Evolutionary conservation across 2,329 filamentous ascomycete genomes (phyloP).

Genomic region (Peltaster fructicola): DNA sequence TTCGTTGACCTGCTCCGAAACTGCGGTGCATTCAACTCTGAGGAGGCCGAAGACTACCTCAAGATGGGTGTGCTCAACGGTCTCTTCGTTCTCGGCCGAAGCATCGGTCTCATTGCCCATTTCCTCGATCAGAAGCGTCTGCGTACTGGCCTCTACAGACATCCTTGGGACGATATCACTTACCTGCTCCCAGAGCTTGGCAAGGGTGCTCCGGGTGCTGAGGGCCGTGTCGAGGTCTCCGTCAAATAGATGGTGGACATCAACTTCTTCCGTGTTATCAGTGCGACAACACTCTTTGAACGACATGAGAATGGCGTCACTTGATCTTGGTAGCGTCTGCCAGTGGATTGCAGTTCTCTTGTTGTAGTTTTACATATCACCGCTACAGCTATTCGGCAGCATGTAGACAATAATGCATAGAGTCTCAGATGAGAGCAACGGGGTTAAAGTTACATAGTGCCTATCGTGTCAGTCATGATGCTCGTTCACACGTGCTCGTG

Average conservation of each 20-base stretch:
- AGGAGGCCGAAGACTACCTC: slow-evolving; percentile 98
- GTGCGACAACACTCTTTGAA: too few relatives aligned
- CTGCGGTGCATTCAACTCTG: slow-evolving; percentile 86
- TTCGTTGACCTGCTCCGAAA: slow-evolving; percentile 96
- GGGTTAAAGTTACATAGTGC: too few relatives aligned
- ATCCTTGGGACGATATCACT: slow-evolving; percentile 95
- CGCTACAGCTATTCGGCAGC: too few relatives aligned
- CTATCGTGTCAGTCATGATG: slow-evolving; percentile 1
- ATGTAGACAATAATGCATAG: too few relatives aligned
- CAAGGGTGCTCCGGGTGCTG: slow-evolving; percentile 51
- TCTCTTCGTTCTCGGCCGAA: slow-evolving; percentile 92
- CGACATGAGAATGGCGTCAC: too few relatives aligned
- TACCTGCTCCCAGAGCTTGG: slow-evolving; percentile 74
- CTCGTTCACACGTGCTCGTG: slow-evolving; percentile 28
- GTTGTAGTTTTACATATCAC: too few relatives aligned
- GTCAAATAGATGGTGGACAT: slow-evolving; percentile 36
- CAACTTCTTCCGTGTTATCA: too few relatives aligned
- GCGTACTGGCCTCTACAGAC: slow-evolving; percentile 93
- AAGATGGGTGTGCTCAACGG: slow-evolving; percentile 98
- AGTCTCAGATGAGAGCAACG: too few relatives aligned
- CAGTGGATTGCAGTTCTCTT: too few relatives aligned
- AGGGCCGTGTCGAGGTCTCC: slow-evolving; percentile 80
- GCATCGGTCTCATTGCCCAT: slow-evolving; percentile 97
- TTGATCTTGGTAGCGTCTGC: too few relatives aligned
- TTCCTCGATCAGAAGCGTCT: slow-evolving; percentile 99